Conservation (phyloP, 1,139 yeast species). For the Spencermartinsiella ligniputridi region DNA sequence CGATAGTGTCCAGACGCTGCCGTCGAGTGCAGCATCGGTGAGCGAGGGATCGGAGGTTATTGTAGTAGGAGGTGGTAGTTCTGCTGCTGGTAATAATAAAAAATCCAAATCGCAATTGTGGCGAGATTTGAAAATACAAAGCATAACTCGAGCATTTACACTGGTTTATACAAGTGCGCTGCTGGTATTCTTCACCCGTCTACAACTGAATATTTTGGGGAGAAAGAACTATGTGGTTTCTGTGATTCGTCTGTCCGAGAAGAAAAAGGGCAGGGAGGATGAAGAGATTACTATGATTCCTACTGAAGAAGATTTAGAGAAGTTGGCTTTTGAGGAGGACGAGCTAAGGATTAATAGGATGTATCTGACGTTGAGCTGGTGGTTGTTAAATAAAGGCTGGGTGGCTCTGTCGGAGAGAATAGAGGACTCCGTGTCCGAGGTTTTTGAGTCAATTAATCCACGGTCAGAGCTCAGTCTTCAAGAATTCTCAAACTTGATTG, state of each 20-base stretch:
- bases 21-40: slow-evolving; percentile 7
- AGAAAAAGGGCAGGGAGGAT: slow-evolving; percentile 26
- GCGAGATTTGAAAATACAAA: slow-evolving; percentile 73
- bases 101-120: slow-evolving; percentile 73
- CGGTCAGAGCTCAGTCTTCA: slow-evolving; percentile 62
- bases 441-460: slow-evolving; percentile 64
- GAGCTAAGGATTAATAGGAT: slow-evolving; percentile 60
- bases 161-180: slow-evolving; percentile 66
- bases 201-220: slow-evolving; percentile 85
- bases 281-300: slow-evolving; percentile 21
- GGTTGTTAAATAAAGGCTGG: slow-evolving; percentile 91
- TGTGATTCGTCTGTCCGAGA: slow-evolving; percentile 63
- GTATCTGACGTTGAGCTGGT: slow-evolving; percentile 82
- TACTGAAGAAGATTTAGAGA: slow-evolving; percentile 25
- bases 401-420: slow-evolving; percentile 50
- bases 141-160: slow-evolving; percentile 70
- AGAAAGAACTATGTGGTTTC: slow-evolving; percentile 79
- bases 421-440: slow-evolving; percentile 52
- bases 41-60: neutral
- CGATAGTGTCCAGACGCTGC: slow-evolving; percentile 18
- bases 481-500: slow-evolving; percentile 51
- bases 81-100: slow-evolving; percentile 8
- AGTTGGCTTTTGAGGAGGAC: slow-evolving; percentile 27
- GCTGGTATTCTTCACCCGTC: slow-evolving; percentile 67
- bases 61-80: neutral